phyloP scores from a whole-genome alignment of 768 basidiomycete species.

The Leccinum variicolor region DNA sequence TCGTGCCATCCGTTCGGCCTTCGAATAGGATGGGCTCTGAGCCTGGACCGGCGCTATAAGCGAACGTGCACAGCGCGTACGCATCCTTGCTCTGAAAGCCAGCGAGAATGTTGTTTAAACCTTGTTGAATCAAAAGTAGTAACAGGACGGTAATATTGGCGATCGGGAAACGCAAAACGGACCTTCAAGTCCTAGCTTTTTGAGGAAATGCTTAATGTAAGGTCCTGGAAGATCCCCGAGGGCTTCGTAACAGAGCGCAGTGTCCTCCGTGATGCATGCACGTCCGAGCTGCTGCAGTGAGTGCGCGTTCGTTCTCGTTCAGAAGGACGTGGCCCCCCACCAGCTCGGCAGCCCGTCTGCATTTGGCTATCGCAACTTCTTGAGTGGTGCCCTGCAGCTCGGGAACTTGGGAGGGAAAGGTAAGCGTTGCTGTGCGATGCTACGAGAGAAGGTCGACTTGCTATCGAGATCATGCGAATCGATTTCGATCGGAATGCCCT shows the following conservation, averaged over 20 bases:
- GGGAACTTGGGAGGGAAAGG: constrained; percentile 54
- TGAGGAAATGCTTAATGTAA: constrained; percentile 94
- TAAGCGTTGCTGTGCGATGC: background rate
- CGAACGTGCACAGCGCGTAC: constrained; percentile 93
- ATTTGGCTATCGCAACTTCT: constrained; percentile 88
- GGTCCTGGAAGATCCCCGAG: constrained; percentile 92
- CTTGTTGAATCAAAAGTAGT: constrained; percentile 31
- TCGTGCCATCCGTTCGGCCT: constrained; percentile 83
- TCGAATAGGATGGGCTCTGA: constrained; percentile 79
- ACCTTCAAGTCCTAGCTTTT: constrained; percentile 82
- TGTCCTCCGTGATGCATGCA: constrained; percentile 84
- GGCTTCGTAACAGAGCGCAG: constrained; percentile 88
- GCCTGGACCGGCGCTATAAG: constrained; percentile 84
- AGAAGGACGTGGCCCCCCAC: constrained; percentile 37
- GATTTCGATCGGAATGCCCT: constrained; percentile 66
- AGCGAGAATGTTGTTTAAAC: constrained; percentile 76
- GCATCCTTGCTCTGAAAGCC: constrained; percentile 78
- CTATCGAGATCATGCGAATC: constrained; percentile 79
- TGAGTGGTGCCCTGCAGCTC: constrained; percentile 93
- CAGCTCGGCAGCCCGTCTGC: constrained; percentile 77
- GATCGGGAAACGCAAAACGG: constrained; percentile 10
- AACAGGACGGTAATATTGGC: background rate
- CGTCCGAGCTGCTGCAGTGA: constrained; percentile 39
- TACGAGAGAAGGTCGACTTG: constrained; percentile 36
- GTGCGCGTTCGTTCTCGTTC: background rate